phyloP scores from a whole-genome alignment of 1,284 basidiomycete species.

The Ganoderma sinense region DNA sequence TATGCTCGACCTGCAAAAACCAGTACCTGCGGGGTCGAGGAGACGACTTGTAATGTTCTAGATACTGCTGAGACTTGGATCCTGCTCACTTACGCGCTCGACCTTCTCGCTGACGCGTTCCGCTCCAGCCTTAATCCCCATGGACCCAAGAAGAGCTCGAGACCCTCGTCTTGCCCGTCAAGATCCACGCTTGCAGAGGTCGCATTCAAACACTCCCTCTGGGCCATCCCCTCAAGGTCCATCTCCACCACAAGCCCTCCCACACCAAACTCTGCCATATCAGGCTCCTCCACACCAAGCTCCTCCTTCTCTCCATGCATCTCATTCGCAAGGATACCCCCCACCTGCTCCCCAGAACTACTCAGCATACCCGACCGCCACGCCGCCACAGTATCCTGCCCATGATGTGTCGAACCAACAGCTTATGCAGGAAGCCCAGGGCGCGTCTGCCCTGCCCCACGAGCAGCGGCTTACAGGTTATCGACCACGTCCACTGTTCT shows the following conservation, averaged over 20 bases:
- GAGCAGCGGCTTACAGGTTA: constrained; percentile 43
- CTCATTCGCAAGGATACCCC: constrained; percentile 28
- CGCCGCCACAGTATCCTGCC: constrained; percentile 41
- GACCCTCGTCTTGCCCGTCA: constrained; percentile 78
- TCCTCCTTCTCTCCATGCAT: constrained; percentile 24
- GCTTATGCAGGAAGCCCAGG: constrained; percentile 37
- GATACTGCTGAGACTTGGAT: constrained; percentile 81
- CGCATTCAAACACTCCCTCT: constrained; percentile 51
- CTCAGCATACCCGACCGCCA: constrained; percentile 43
- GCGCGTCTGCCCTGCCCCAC: constrained; percentile 28
- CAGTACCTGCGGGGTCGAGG: constrained; percentile 60
- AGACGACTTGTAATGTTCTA: constrained; percentile 83
- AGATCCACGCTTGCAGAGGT: constrained; percentile 69
- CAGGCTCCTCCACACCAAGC: constrained; percentile 5
- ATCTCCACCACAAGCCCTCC: constrained; percentile 22
- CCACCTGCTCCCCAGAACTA: constrained; percentile 24
- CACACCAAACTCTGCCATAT: constrained; percentile 22
- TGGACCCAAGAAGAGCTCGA: constrained; percentile 83
- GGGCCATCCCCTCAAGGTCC: constrained; percentile 21
- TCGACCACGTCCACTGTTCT: constrained; percentile 84
- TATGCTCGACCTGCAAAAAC: constrained; percentile 60
- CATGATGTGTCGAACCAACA: constrained; percentile 37
- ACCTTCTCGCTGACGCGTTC: constrained; percentile 15
- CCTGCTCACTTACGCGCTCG: not conserved
- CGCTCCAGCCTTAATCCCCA: constrained; percentile 35